phyloP scores from a whole-genome alignment of 2,329 filamentous ascomycete species.

The Ramularia endophylla region DNA sequence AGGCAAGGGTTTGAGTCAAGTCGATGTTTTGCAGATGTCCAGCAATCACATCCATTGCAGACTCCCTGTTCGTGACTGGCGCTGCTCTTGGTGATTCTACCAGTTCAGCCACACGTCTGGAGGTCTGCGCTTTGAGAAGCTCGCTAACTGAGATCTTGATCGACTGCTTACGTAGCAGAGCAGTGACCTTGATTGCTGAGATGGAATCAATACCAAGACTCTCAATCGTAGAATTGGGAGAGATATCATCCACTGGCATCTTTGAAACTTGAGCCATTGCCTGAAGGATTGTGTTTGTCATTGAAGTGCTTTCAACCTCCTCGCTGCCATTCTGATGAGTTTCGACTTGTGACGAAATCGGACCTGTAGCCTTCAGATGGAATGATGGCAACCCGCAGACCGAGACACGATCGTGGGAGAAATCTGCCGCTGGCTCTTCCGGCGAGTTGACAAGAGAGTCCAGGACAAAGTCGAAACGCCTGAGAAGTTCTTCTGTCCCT shows the following conservation, averaged over 20 bases:
- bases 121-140: conserved; percentile 60
- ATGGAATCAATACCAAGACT: conserved; percentile 88
- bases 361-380: conserved; percentile 4
- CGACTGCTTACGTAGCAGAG: conserved; percentile 59
- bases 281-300: conserved; percentile 34
- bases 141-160: conserved; percentile 63
- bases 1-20: conserved; percentile 2
- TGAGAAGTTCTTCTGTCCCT: conserved; percentile 49
- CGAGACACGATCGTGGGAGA: conserved; percentile 48
- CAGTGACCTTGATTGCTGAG: conserved; percentile 76
- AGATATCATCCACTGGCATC: conserved; percentile 53
- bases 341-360: conserved; percentile 3
- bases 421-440: conserved; percentile 49
- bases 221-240: conserved; percentile 62
- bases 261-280: conserved; percentile 54
- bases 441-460: conserved; percentile 48
- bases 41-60: conserved; percentile 14
- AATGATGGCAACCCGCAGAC: conserved; percentile 59
- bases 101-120: conserved; percentile 56
- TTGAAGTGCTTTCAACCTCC: conserved; percentile 4
- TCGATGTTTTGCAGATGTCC: conserved; percentile 10
- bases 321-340: background rate
- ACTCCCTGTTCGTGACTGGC: conserved; percentile 30
- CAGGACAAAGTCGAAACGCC: conserved; percentile 56
- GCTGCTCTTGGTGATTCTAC: conserved; percentile 13